Conservation (phyloP, 2,329 filamentous ascomycete species). For the Nothopassalora personata region DNA sequence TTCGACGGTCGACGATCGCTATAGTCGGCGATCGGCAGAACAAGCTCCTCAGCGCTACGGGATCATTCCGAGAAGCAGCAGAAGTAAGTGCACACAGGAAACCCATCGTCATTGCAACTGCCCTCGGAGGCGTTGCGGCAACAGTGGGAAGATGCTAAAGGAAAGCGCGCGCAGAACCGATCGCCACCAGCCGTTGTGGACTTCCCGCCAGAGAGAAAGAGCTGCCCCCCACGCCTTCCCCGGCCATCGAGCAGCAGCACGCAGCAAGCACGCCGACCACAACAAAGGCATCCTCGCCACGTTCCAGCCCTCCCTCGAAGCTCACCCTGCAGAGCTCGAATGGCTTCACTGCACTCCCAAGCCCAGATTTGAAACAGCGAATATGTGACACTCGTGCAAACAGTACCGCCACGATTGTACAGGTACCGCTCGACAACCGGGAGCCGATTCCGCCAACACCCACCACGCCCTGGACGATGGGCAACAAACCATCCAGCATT, state of each 20-base stretch:
- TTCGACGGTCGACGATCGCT: background rate
- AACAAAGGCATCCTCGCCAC: constrained; percentile 23
- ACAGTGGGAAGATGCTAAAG: background rate
- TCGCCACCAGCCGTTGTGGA: background rate
- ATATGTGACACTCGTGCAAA: constrained; percentile 21
- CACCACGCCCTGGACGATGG: constrained; percentile 24
- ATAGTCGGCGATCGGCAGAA: background rate
- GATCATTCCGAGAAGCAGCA: background rate
- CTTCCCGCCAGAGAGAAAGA: background rate
- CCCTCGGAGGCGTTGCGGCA: background rate
- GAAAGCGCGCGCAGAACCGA: background rate
- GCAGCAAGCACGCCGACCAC: constrained; percentile 11
- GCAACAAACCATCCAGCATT: constrained; percentile 27
- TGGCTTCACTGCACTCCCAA: constrained; percentile 23
- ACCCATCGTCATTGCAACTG: background rate
- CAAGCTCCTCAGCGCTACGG: background rate
- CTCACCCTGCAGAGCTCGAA: constrained; percentile 23
- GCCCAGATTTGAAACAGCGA: constrained; percentile 20
- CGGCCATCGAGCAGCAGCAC: background rate
- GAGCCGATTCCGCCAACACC: constrained; percentile 17
- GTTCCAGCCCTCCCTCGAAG: constrained; percentile 20
- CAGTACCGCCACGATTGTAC: constrained; percentile 14
- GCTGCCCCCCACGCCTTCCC: background rate
- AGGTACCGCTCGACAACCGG: constrained; percentile 21
- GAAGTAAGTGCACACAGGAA: background rate